These are phyloP conservation scores for Saccharomyces pastorianus DNA, from an alignment of 1,139 yeast species.

Conservation along the genomic window DNA sequence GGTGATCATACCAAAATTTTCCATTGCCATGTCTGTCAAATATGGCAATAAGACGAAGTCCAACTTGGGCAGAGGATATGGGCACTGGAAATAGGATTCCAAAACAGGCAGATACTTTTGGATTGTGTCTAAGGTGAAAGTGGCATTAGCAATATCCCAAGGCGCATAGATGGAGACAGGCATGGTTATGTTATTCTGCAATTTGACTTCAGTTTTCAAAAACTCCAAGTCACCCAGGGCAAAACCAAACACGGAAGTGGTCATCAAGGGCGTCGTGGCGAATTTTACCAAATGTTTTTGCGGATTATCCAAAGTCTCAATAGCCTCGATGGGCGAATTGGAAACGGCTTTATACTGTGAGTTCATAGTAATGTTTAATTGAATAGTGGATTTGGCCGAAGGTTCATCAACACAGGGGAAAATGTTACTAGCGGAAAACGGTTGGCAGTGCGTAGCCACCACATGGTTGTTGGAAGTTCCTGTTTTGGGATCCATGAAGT, in stretches of 20 bases:
- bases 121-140: constrained; percentile 41
- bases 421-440: constrained; percentile 50
- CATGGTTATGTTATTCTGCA: constrained; percentile 23
- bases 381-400: constrained; percentile 43
- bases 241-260: constrained; percentile 58
- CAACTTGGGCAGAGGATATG: constrained; percentile 52
- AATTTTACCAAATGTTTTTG: constrained; percentile 36
- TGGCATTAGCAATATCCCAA: constrained; percentile 39
- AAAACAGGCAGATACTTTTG: constrained; percentile 40
- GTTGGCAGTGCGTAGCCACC: constrained; percentile 65
- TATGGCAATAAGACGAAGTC: constrained; percentile 64
- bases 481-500: constrained; percentile 43
- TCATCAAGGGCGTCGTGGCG: constrained; percentile 47
- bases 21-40: constrained; percentile 70
- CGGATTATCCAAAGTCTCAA: constrained; percentile 15
- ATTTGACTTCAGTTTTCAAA: constrained; percentile 33
- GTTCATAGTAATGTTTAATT: constrained; percentile 34
- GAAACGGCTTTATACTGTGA: neutral
- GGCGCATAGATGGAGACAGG: constrained; percentile 51
- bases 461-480: constrained; percentile 44
- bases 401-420: constrained; percentile 65
- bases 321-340: constrained; percentile 27
- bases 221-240: constrained; percentile 56
- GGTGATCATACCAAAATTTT: constrained; percentile 63
- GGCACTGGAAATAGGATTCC: constrained; percentile 36